A percentile compares a stretch with the other conserved stretches of the same genome.
phyloP scores from a whole-genome alignment of 1,139 yeast genomes.

The Suhomyces kunorum region DNA sequence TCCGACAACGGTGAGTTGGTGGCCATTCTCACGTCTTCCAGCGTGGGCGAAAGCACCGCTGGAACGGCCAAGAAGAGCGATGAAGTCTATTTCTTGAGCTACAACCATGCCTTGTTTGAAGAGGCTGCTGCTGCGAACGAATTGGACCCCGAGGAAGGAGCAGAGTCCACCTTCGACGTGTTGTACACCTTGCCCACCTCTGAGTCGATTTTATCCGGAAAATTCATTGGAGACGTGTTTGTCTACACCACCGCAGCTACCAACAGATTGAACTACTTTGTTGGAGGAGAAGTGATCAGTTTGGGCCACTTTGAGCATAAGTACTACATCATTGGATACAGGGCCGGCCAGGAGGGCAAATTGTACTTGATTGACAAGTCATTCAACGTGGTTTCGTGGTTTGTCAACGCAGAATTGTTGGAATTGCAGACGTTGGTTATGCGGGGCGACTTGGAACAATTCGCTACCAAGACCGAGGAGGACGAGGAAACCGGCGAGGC shows the following conservation, averaged over 20 bases:
- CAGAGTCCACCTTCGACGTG: slow-evolving; percentile 82
- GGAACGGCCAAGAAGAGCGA: slow-evolving; percentile 43
- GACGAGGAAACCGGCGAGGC: slow-evolving; percentile 46
- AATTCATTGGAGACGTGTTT: slow-evolving; percentile 97
- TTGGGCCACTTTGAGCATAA: slow-evolving; percentile 91
- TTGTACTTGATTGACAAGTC: slow-evolving; percentile 91
- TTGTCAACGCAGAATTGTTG: slow-evolving; percentile 77
- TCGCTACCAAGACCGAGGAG: slow-evolving; percentile 31
- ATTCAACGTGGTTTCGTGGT: slow-evolving; percentile 79
- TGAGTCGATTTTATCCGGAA: slow-evolving; percentile 83
- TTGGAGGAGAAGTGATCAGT: slow-evolving; percentile 90
- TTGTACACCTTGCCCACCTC: slow-evolving; percentile 68
- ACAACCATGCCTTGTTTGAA: slow-evolving; percentile 64
- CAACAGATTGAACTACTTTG: slow-evolving; percentile 88
- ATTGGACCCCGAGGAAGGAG: slow-evolving; percentile 81
- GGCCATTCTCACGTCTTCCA: slow-evolving; percentile 62
- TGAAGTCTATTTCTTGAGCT: slow-evolving; percentile 79
- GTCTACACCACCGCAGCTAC: slow-evolving; percentile 79
- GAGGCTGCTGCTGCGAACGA: slow-evolving; percentile 61
- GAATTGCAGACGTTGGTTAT: slow-evolving; percentile 94
- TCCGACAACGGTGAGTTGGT: slow-evolving; percentile 90
- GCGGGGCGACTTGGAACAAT: slow-evolving; percentile 79
- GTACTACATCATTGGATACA: slow-evolving; percentile 83
- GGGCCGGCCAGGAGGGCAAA: slow-evolving; percentile 79
- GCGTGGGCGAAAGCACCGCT: slow-evolving; percentile 17